phyloP scores from a whole-genome alignment of 768 basidiomycete species.

The Clitopilus passeckerianus region DNA sequence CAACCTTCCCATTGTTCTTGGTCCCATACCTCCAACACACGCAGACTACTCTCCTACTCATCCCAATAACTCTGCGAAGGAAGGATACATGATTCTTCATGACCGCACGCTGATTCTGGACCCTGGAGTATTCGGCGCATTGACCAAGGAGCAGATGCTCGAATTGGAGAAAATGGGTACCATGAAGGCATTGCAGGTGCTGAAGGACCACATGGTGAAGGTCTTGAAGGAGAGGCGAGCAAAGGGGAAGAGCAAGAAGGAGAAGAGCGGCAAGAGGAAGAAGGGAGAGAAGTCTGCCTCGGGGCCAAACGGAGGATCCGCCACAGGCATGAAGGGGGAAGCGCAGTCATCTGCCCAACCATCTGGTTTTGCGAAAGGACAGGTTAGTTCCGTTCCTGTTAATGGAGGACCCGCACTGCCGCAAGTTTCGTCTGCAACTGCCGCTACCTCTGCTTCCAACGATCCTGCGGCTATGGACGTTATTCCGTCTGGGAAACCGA shows the following conservation, averaged over 20 bases:
- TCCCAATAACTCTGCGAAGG: slow-evolving; percentile 43
- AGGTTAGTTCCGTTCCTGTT: not conserved
- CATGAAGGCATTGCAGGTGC: slow-evolving; percentile 71
- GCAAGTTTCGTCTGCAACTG: slow-evolving; percentile 5
- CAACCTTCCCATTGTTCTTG: slow-evolving; percentile 73
- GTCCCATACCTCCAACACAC: slow-evolving; percentile 63
- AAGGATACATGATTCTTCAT: slow-evolving; percentile 74
- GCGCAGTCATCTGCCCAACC: not conserved
- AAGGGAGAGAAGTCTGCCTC: slow-evolving; percentile 12
- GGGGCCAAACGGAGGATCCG: slow-evolving; percentile 14
- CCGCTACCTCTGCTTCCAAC: slow-evolving; percentile 12
- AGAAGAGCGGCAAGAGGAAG: slow-evolving; percentile 21
- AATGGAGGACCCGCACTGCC: not conserved
- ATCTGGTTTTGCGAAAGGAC: not conserved
- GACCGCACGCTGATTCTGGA: slow-evolving; percentile 81
- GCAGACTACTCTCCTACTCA: slow-evolving; percentile 44
- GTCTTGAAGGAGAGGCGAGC: slow-evolving; percentile 73
- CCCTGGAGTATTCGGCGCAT: slow-evolving; percentile 77
- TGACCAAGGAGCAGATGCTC: slow-evolving; percentile 67
- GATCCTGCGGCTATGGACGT: slow-evolving; percentile 26
- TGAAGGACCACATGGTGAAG: slow-evolving; percentile 82
- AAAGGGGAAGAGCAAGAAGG: slow-evolving; percentile 28
- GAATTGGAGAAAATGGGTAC: slow-evolving; percentile 80
- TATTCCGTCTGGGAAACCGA: slow-evolving; percentile 15
- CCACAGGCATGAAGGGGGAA: not conserved